A percentile compares a stretch with the other conserved stretches of the same genome.
Conservation (phyloP, 352 stramenopile species). For the Phytophthora uliginosa region DNA sequence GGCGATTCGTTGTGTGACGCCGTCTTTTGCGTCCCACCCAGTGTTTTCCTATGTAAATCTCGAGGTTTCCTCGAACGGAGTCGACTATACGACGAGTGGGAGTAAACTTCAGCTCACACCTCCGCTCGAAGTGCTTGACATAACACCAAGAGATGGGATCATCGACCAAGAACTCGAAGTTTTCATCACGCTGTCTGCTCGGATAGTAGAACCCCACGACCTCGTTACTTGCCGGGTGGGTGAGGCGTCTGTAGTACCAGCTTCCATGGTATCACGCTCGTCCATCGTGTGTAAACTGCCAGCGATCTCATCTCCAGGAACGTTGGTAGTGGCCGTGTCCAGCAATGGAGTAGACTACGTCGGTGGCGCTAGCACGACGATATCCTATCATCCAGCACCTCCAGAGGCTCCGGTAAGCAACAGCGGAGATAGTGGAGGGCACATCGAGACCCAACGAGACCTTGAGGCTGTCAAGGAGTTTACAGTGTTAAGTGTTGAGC, state of each 20-base stretch:
- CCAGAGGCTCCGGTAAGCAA: slow-evolving; percentile 6
- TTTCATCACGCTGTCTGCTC: slow-evolving; percentile 26
- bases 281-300: slow-evolving; percentile 45
- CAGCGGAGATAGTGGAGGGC: slow-evolving; percentile 25
- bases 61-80: slow-evolving; percentile 44
- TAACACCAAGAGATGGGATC: slow-evolving; percentile 40
- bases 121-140: slow-evolving; percentile 34
- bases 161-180: slow-evolving; percentile 37
- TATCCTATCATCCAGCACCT: slow-evolving; percentile 32
- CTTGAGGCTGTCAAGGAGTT: slow-evolving; percentile 15
- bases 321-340: slow-evolving; percentile 36
- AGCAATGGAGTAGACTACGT: slow-evolving; percentile 57
- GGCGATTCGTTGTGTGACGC: slow-evolving; percentile 41
- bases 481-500: slow-evolving; percentile 1
- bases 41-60: slow-evolving; percentile 33
- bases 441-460: slow-evolving; percentile 1
- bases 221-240: slow-evolving; percentile 48
- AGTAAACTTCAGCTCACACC: slow-evolving; percentile 36
- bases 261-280: slow-evolving; percentile 33
- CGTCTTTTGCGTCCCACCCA: slow-evolving; percentile 14
- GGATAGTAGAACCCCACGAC: slow-evolving; percentile 18
- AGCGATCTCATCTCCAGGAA: slow-evolving; percentile 12
- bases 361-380: slow-evolving; percentile 15
- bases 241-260: slow-evolving; percentile 23
- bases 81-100: slow-evolving; percentile 42